Base-by-base conservation (phyloP, 2,329 filamentous ascomycete genomes). In the Phaeosphaeria sp. region DNA sequence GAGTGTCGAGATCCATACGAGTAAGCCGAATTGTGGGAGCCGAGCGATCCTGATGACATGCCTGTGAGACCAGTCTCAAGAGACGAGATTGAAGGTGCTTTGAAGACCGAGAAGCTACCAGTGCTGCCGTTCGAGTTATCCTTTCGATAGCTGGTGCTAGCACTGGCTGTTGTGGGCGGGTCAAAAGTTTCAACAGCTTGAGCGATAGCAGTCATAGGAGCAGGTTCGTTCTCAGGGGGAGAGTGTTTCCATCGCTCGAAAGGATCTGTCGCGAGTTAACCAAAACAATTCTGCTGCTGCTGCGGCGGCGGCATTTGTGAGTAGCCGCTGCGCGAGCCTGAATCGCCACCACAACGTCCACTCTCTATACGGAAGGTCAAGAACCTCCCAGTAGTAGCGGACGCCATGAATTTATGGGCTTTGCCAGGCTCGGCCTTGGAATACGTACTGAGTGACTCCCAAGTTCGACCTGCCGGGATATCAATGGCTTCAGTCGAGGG, bases 211-310 rank as follows among this genome's bases (percentile, higher is more conserved):
- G 82, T 84, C 56, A 88, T 80, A 6, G 85, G 82, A 60, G 87
- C 88, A 66, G 88, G 85, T 83, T 90, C 88, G 81, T 90, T 83
- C 77, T 90, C 87, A 48, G 88, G 88, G 39, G 88, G 88, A 64
- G 86, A 89, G 72, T 87, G 81, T 71, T 89, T 85, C 87, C 88
- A 90, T 83, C 88, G 80, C 77, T 90, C 87, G 66, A 90, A 79
- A 7, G 87, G 87, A 69, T 87, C 87, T 75, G 52, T 66, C 56
- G 62, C 54, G 76, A 89, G 83, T 71, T 85, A 74, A 74, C 70
- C 63, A 58, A 71, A 59, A 69, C 63, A 64, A 52, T 69, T 60
- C 54, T 72, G 59, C 33, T 63, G 60, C 20, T 69, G 60, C 51
- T 52, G 36, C 2, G 50, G 57, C 47, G 64, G 60, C 55, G 63